A percentile compares a stretch with the other conserved stretches of the same genome.
phyloP scores from a whole-genome alignment of 352 stramenopile genomes.

The Phytophthora megakarya region DNA sequence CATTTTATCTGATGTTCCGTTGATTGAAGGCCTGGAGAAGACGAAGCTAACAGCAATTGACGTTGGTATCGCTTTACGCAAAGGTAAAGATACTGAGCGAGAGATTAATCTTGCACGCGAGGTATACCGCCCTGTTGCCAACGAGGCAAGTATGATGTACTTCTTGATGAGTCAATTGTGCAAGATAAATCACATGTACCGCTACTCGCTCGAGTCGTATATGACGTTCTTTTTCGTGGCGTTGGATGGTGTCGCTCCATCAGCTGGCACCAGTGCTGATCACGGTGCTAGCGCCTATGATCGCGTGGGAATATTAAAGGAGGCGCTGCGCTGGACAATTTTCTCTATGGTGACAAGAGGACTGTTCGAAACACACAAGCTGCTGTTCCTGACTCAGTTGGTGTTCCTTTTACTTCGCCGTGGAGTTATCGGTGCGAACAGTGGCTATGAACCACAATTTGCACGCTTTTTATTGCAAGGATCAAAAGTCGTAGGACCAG shows the following conservation, averaged over 20 bases:
- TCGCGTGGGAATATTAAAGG: conserved; percentile 67
- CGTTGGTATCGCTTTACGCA: conserved; percentile 79
- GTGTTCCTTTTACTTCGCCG: conserved; percentile 83
- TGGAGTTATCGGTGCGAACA: conserved; percentile 56
- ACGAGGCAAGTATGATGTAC: conserved; percentile 92
- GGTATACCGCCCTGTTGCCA: conserved; percentile 89
- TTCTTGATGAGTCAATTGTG: conserved; percentile 91
- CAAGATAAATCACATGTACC: conserved; percentile 94
- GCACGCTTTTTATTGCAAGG: conserved; percentile 83
- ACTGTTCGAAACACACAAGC: conserved; percentile 92
- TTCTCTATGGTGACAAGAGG: conserved; percentile 91
- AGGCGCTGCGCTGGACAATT: conserved; percentile 84
- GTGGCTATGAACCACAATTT: conserved; percentile 77
- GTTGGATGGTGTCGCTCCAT: conserved; percentile 63
- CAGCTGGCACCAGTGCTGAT: conserved; percentile 2
- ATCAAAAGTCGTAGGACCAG: conserved; percentile 58
- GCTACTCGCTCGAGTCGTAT: conserved; percentile 92
- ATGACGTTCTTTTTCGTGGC: conserved; percentile 89
- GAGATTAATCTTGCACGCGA: conserved; percentile 93
- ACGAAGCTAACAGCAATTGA: conserved; percentile 92
- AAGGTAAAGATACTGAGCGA: conserved; percentile 87
- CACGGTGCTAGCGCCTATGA: conserved; percentile 45
- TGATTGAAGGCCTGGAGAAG: conserved; percentile 93
- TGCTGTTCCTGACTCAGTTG: conserved; percentile 90
- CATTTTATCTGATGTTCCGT: conserved; percentile 89